Percentiles rank a stretch among this genome's conserved stretches.
Conservation (phyloP, 164 flowering plant species). For the Paratinospora sagittata region DNA sequence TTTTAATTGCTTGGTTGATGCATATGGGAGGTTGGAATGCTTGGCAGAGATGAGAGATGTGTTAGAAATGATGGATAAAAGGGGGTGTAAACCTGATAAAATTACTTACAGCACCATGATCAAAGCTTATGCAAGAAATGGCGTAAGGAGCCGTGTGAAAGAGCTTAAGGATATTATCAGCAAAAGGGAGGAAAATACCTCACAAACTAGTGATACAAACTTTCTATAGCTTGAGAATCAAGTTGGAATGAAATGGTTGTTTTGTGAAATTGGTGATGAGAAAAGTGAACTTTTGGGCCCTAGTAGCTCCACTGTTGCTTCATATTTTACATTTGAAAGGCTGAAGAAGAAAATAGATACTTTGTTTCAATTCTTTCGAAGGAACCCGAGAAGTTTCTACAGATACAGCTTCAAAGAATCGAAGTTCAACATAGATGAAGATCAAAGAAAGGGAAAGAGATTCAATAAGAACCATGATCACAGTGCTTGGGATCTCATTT, state of each 20-base stretch:
- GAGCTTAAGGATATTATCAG: slow-evolving; percentile 29
- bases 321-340: too few species aligned
- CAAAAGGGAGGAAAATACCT: slow-evolving; percentile 10
- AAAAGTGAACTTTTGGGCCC: not conserved
- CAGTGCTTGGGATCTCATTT: too few species aligned
- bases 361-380: too few species aligned
- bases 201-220: not conserved
- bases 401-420: too few species aligned
- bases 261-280: not conserved
- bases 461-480: too few species aligned
- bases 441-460: too few species aligned
- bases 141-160: slow-evolving; percentile 56
- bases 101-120: slow-evolving; percentile 87
- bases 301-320: too few species aligned
- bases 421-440: too few species aligned
- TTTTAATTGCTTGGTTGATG: slow-evolving; percentile 84
- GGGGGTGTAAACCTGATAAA: slow-evolving; percentile 73
- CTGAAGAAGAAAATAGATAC: too few species aligned
- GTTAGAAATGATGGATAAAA: slow-evolving; percentile 66
- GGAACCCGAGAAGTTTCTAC: too few species aligned
- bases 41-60: slow-evolving; percentile 87
- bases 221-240: not conserved
- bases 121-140: slow-evolving; percentile 54
- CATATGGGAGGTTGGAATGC: slow-evolving; percentile 76
- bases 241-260: not conserved